Evolutionary conservation across 139 green algal species (phyloP).

Genomic region (Haematococcus lacustris): DNA sequence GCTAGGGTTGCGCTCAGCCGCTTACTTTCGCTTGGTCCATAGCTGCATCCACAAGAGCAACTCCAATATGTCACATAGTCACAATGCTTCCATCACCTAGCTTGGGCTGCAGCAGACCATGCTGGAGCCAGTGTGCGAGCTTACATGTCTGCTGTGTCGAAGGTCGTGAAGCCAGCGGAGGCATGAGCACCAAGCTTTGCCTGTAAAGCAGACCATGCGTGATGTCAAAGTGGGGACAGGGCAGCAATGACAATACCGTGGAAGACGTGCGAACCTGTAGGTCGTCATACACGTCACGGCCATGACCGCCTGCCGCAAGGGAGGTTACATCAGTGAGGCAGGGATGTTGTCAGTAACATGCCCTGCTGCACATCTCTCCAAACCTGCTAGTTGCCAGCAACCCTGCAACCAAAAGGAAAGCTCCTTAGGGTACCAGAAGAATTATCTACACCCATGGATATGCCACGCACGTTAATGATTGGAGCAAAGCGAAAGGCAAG

Average conservation of each 20-base stretch:
- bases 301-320: constrained; percentile 62
- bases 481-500: no score
- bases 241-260: not conserved
- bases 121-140: no score
- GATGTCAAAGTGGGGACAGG: not conserved
- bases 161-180: constrained; percentile 54
- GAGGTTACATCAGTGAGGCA: no score
- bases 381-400: constrained; percentile 63
- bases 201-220: constrained; percentile 13
- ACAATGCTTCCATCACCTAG: no score
- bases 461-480: not conserved
- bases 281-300: constrained; percentile 37
- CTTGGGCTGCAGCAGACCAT: no score
- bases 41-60: constrained; percentile 15
- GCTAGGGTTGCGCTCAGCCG: no score
- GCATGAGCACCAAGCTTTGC: constrained; percentile 52
- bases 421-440: no score
- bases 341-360: no score
- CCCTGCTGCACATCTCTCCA: no score
- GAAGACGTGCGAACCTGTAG: constrained; percentile 14
- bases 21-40: constrained; percentile 51
- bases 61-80: no score
- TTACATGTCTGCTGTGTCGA: constrained; percentile 64
- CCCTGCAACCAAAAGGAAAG: constrained; percentile 34
- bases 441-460: no score